These are phyloP conservation scores for Crithidia brevicula DNA, from an alignment of 208 protist genomes.

Conservation along the genomic window DNA sequence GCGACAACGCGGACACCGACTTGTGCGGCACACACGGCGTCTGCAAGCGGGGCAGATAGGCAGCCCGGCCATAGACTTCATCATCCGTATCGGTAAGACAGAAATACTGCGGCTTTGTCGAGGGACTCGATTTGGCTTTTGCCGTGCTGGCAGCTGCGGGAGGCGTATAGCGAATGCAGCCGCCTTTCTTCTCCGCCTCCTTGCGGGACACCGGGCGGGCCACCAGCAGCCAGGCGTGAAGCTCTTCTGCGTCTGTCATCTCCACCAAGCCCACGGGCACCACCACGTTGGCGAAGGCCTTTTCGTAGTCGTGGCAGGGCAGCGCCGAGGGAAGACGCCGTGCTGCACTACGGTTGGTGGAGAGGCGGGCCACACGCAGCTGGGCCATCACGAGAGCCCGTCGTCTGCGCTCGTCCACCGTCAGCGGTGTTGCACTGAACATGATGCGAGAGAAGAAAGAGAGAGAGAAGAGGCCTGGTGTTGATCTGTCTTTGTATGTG, in stretches of 20 bases:
- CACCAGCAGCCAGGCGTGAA: background rate
- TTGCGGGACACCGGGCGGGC: constrained; percentile 5
- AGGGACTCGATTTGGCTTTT: too few species aligned
- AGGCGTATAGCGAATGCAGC: background rate
- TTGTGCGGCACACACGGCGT: background rate
- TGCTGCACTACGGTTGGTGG: background rate
- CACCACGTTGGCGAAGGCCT: constrained; percentile 2
- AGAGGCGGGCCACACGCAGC: background rate
- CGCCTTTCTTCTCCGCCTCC: constrained; percentile 7
- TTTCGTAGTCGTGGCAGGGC: constrained; percentile 7
- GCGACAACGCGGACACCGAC: background rate
- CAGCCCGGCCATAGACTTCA: constrained; percentile 8
- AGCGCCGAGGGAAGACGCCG: background rate
- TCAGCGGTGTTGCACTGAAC: constrained; percentile 2
- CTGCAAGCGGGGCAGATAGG: background rate
- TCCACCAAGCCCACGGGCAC: constrained; percentile 8
- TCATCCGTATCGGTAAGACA: constrained; percentile 11
- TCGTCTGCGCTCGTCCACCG: background rate
- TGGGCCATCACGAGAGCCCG: constrained; percentile 1
- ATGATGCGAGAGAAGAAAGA: background rate
- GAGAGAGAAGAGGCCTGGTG: background rate
- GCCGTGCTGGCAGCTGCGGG: background rate
- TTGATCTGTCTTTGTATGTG: background rate
- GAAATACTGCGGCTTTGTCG: background rate
- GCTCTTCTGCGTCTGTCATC: background rate